Evolutionary conservation across 306 rosid genomes (phyloP), one percentile per base, ranked within the genome.

Genomic region (Sophora flavescens): DNA sequence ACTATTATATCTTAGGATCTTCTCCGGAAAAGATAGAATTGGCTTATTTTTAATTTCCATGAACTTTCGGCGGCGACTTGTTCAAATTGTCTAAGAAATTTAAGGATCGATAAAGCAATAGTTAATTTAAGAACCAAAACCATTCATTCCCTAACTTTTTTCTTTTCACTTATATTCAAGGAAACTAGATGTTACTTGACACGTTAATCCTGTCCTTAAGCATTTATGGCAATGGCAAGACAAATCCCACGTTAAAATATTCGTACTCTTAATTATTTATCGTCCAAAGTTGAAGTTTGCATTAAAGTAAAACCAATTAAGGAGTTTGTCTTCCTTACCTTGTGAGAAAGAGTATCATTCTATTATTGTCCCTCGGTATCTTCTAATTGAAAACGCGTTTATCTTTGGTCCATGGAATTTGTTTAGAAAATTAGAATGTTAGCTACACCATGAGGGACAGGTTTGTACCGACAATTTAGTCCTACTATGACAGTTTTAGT

Each of bases 1-100:
- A 2, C 77, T n/a, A 17, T 36, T 41, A 56, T 87, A 42, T 72
- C 16, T 54, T 22, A 75, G 54, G 51, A 81, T 83, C 72, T 78
- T 66, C 44, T 17, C 41, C 60, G 28, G 36, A 68, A 42, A 54
- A 39, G 41, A 52, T 60, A 38, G 70, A 60, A 82, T 66, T 70
- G 71, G 51, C 71, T n/a, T 14, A 30, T 50, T 17, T 5, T 14
- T 17, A 63, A 33, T 44, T 16, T 72, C 52, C 28, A 52, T 26
- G 16, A 68, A 68, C 88, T 81, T 81, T 84, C 85, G 88, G 85
- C 80, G 44, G 26, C 61, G 12, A 33, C 13, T 58, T 66, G 69
- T 68, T 80, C 81, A 79, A 79, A 82, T 84, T 78, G 79, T 10
- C 63, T 77, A 70, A 72, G 77, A 63, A 78, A 77, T 78, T 81